Evolutionary conservation across 257 asterid species (phyloP).

Genomic region (Datura wrightii): DNA sequence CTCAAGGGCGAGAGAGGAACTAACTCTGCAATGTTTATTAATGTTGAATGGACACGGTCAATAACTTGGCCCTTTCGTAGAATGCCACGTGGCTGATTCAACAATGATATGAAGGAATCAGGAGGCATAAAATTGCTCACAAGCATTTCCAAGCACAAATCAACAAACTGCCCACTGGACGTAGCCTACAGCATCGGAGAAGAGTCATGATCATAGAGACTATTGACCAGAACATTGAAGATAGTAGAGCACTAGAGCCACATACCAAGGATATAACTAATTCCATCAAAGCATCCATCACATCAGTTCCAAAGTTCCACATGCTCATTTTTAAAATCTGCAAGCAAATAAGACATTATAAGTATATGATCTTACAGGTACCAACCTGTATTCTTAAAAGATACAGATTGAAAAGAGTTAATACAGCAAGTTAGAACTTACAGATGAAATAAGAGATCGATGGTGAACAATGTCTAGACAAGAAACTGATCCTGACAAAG

Average conservation of each 20-base stretch:
- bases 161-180: slow-evolving; percentile 69
- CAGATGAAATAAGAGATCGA: slow-evolving; percentile 66
- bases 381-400: background rate
- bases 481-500: slow-evolving; percentile 76
- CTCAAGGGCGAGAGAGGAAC: slow-evolving; percentile 83
- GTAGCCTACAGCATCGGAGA: slow-evolving; percentile 61
- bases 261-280: slow-evolving; percentile 77
- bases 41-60: slow-evolving; percentile 75
- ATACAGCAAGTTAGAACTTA: slow-evolving; percentile 45
- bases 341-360: slow-evolving; percentile 7
- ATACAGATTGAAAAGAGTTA: background rate
- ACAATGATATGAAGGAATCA: slow-evolving; percentile 43
- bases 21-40: slow-evolving; percentile 64
- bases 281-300: slow-evolving; percentile 80
- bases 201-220: background rate
- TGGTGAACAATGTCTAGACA: slow-evolving; percentile 71
- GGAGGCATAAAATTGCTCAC: slow-evolving; percentile 86
- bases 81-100: slow-evolving; percentile 66
- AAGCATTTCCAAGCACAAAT: slow-evolving; percentile 84
- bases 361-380: background rate
- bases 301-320: slow-evolving; percentile 84
- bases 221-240: slow-evolving; percentile 30
- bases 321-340: slow-evolving; percentile 81
- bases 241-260: slow-evolving; percentile 19
- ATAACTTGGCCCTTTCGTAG: slow-evolving; percentile 78